Percentiles rank a stretch among this genome's conserved stretches.
Evolutionary conservation across 108 stramenopile species (phyloP).

Genomic region (Conticribra guillardii): DNA sequence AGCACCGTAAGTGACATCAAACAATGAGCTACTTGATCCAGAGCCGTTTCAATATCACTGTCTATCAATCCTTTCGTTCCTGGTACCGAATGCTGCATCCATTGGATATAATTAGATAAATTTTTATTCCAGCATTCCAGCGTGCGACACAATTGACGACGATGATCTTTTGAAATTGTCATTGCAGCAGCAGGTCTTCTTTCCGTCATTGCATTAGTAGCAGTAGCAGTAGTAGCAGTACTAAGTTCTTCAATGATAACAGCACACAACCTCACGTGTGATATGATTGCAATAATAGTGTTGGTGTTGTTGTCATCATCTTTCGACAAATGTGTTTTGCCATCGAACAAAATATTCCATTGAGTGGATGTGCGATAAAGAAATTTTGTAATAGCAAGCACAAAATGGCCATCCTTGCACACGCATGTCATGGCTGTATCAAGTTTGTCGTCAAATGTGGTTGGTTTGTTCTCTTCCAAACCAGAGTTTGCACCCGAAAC

Average conservation of each 20-base stretch:
- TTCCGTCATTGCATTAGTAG: too few relatives aligned
- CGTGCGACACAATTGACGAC: neutral
- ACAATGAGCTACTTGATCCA: neutral
- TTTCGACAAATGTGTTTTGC: neutral
- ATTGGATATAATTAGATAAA: too few relatives aligned
- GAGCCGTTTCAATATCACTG: neutral
- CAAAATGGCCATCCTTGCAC: constrained; percentile 13
- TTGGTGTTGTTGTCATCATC: neutral
- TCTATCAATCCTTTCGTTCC: neutral
- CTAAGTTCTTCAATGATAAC: neutral
- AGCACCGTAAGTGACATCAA: neutral
- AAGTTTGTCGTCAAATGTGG: neutral
- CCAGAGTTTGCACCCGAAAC: constrained; percentile 8
- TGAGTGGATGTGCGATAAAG: constrained; percentile 12
- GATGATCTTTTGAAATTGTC: too few relatives aligned
- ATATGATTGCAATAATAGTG: neutral
- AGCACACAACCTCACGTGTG: neutral
- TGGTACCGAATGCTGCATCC: too few relatives aligned
- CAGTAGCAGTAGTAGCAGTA: too few relatives aligned
- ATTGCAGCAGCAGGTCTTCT: too few relatives aligned
- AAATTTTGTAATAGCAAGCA: constrained; percentile 14
- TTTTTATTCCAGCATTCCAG: neutral
- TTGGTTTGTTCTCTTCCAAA: constrained; percentile 2
- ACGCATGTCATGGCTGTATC: neutral
- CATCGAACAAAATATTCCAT: neutral